A percentile compares a stretch with the other conserved stretches of the same genome.
Evolutionary conservation across 2,329 filamentous ascomycete genomes (phyloP).

Genomic region (Zymoseptoria ardabiliae): DNA sequence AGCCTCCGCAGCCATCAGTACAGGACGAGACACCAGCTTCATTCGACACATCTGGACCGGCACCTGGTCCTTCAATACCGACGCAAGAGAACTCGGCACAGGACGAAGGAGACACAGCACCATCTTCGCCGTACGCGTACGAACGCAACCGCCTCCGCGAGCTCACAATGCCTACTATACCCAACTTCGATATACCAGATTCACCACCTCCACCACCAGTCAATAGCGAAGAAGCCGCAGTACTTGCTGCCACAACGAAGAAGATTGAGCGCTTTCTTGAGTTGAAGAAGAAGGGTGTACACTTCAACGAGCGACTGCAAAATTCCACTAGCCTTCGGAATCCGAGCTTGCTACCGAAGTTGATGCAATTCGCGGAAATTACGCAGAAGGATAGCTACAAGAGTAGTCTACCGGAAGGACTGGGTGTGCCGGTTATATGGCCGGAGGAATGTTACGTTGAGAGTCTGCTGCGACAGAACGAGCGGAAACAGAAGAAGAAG

Average conservation of each 20-base stretch:
- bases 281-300: constrained; percentile 67
- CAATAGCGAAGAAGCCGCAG: constrained; percentile 23
- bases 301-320: constrained; percentile 71
- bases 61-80: not conserved
- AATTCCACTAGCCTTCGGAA: constrained; percentile 62
- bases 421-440: constrained; percentile 36
- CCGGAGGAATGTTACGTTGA: constrained; percentile 39
- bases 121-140: constrained; percentile 59
- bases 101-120: constrained; percentile 10
- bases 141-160: constrained; percentile 59
- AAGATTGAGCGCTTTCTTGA: constrained; percentile 69
- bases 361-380: constrained; percentile 61
- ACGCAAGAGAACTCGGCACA: not conserved
- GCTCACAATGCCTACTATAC: constrained; percentile 64
- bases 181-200: constrained; percentile 66
- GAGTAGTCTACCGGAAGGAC: constrained; percentile 44
- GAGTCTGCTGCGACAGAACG: constrained; percentile 23
- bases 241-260: constrained; percentile 42
- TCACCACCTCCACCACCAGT: constrained; percentile 53
- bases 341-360: constrained; percentile 63
- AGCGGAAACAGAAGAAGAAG: constrained; percentile 35
- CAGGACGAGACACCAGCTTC: not conserved
- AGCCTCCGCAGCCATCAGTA: not conserved
- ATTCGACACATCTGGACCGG: not conserved
- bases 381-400: constrained; percentile 55